These are phyloP conservation scores for Apiotrichum montevideense DNA, from an alignment of 1,284 basidiomycete genomes.

Conservation along the genomic window DNA sequence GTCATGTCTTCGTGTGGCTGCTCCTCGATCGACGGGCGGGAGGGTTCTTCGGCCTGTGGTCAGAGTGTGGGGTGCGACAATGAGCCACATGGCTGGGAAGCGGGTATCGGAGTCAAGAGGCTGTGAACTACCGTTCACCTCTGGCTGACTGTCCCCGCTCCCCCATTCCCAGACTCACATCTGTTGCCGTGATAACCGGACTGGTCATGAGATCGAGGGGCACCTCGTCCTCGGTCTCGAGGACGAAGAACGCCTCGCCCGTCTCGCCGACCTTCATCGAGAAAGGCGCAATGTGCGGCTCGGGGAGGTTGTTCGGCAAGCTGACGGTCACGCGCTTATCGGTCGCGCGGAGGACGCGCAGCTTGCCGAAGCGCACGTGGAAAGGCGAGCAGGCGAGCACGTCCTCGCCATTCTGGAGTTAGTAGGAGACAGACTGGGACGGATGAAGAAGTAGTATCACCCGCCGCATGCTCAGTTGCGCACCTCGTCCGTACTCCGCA, in stretches of 20 bases:
- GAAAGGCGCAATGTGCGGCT: slow-evolving; percentile 59
- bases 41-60: slow-evolving; percentile 4
- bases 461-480: background rate
- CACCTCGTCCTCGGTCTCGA: slow-evolving; percentile 91
- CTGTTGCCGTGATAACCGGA: slow-evolving; percentile 61
- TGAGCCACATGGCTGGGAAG: too few species aligned
- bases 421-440: background rate
- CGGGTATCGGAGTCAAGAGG: too few species aligned
- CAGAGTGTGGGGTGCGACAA: background rate
- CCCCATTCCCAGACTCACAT: slow-evolving; percentile 25
- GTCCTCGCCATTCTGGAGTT: slow-evolving; percentile 41
- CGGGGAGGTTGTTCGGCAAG: slow-evolving; percentile 51
- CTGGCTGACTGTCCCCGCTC: too few species aligned
- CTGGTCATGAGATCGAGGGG: slow-evolving; percentile 91
- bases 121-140: too few species aligned
- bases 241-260: slow-evolving; percentile 97
- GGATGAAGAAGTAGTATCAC: slow-evolving; percentile 1
- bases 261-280: slow-evolving; percentile 98
- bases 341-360: slow-evolving; percentile 86
- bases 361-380: slow-evolving; percentile 96
- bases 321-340: slow-evolving; percentile 90
- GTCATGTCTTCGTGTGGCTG: background rate
- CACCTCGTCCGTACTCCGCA: slow-evolving; percentile 64
- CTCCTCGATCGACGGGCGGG: slow-evolving; percentile 1
- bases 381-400: slow-evolving; percentile 91